Evolutionary conservation across 331 rosid species (phyloP).

Genomic region (Quercus lobata): DNA sequence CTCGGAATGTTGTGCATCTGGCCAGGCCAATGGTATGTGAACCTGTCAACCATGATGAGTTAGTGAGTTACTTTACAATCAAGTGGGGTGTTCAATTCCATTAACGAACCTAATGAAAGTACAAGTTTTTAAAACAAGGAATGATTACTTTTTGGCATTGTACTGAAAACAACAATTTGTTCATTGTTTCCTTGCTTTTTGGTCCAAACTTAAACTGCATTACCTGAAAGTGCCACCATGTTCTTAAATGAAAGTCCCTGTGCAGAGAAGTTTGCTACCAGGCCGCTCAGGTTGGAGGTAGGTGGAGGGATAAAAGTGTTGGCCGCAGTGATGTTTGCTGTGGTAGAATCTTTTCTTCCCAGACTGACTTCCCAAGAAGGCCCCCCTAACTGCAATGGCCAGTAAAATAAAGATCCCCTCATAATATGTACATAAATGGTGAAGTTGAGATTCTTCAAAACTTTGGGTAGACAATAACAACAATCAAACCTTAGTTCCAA

Average conservation of each 20-base stretch:
- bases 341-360: conserved; percentile 61
- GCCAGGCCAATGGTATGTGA: conserved; percentile 58
- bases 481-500: no score
- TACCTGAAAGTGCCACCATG: conserved; percentile 58
- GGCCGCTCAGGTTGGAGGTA: conserved; percentile 9
- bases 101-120: neutral
- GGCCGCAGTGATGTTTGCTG: conserved; percentile 45
- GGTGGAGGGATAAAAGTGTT: conserved; percentile 39
- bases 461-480: neutral
- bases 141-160: neutral
- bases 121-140: neutral
- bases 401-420: neutral
- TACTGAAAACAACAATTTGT: neutral
- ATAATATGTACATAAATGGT: neutral
- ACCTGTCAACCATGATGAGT: conserved; percentile 31
- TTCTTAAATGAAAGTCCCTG: conserved; percentile 41
- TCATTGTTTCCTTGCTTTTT: neutral
- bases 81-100: neutral
- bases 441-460: neutral
- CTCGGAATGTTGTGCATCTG: conserved; percentile 37
- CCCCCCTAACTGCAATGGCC: conserved; percentile 42
- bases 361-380: conserved; percentile 48
- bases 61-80: neutral
- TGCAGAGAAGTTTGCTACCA: conserved; percentile 29
- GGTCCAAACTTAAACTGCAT: neutral